These are phyloP conservation scores for Aspergillus sparsus DNA, from an alignment of 495 filamentous ascomycete genomes.

Conservation along the genomic window DNA sequence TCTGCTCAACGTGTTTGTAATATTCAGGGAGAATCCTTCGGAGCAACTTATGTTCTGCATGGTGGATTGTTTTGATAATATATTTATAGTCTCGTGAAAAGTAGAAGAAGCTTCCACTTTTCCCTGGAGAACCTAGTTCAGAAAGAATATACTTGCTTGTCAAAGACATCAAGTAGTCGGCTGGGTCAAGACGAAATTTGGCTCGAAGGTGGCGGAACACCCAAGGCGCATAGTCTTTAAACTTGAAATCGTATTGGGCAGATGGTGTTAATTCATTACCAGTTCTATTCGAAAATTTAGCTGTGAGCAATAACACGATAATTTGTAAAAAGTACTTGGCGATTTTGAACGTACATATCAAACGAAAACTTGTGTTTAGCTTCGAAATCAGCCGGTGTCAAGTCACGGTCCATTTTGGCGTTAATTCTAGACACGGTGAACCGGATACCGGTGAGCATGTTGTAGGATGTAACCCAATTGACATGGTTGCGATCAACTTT, in stretches of 20 bases:
- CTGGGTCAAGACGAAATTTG: constrained; percentile 89
- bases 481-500: constrained; percentile 97
- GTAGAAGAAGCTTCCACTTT: constrained; percentile 99
- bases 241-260: constrained; percentile 99
- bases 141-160: constrained; percentile 99
- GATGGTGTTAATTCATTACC: constrained; percentile 97
- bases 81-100: constrained; percentile 99
- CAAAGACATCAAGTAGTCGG: constrained; percentile 96
- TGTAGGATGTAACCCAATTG: constrained; percentile 98
- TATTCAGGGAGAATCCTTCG: constrained; percentile 91
- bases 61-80: constrained; percentile 99
- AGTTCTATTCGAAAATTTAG: constrained; percentile 55
- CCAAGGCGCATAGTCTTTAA: constrained; percentile 99
- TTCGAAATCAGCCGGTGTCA: constrained; percentile 88
- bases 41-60: constrained; percentile 92
- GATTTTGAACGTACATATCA: constrained; percentile 74
- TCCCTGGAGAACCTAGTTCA: constrained; percentile 93
- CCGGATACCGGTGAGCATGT: constrained; percentile 98
- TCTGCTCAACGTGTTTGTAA: constrained; percentile 86
- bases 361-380: constrained; percentile 97
- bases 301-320: constrained; percentile 20
- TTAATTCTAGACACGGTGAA: constrained; percentile 96
- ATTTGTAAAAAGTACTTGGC: neutral
- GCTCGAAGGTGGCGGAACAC: constrained; percentile 92
- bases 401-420: constrained; percentile 86